A percentile compares a stretch with the other conserved stretches of the same genome.
These are phyloP conservation scores for Pugionium dolabratum DNA, from an alignment of 345 rosid species.

Conservation along the genomic window DNA sequence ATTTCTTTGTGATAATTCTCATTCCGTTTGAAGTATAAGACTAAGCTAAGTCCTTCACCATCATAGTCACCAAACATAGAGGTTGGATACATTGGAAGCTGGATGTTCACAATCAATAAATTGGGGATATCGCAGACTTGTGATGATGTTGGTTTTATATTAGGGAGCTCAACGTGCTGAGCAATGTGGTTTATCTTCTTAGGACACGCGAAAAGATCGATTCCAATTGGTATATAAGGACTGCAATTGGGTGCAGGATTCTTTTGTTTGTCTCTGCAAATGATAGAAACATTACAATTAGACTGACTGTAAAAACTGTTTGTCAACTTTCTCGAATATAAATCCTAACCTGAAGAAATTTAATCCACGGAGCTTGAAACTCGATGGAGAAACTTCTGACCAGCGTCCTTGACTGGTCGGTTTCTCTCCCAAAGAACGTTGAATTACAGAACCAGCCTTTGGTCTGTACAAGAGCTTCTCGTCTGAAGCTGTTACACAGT, in stretches of 20 bases:
- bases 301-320: not conserved
- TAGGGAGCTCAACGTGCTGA: conserved; percentile 73
- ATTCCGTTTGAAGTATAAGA: conserved; percentile 60
- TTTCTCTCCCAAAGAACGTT: conserved; percentile 41
- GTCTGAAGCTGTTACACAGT: conserved; percentile 45
- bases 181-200: conserved; percentile 74
- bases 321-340: conserved; percentile 17
- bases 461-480: conserved; percentile 60
- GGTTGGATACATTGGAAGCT: conserved; percentile 77
- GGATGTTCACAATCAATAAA: conserved; percentile 70
- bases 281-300: not conserved
- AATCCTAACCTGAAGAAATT: conserved; percentile 58
- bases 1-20: conserved; percentile 57
- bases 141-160: conserved; percentile 37
- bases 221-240: conserved; percentile 69
- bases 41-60: conserved; percentile 91
- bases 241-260: conserved; percentile 57
- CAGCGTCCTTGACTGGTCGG: conserved; percentile 53
- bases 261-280: conserved; percentile 69
- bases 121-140: conserved; percentile 49
- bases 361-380: conserved; percentile 67
- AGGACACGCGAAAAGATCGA: conserved; percentile 64
- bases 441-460: conserved; percentile 55
- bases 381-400: conserved; percentile 65
- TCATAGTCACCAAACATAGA: conserved; percentile 64